These are phyloP conservation scores for Fusarium gaditjirri DNA, from an alignment of 2,329 filamentous ascomycete genomes.

Conservation along the genomic window DNA sequence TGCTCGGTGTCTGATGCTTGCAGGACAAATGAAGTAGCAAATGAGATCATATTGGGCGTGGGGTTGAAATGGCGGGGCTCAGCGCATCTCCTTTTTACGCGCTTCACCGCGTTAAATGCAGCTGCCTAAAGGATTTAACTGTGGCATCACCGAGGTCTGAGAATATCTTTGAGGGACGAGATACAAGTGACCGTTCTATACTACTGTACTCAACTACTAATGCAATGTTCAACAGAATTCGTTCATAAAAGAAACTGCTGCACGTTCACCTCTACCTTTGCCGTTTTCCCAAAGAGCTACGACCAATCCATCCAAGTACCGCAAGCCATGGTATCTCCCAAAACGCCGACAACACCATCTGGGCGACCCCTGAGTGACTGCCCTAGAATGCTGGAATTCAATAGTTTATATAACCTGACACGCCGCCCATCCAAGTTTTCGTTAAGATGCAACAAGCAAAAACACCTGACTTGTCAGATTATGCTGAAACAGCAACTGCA, in stretches of 20 bases:
- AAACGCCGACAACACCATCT: slow-evolving; percentile 53
- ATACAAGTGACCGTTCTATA: slow-evolving; percentile 10
- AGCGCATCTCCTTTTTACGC: neutral
- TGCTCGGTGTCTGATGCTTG: slow-evolving; percentile 34
- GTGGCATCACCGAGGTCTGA: neutral
- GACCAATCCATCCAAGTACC: slow-evolving; percentile 37
- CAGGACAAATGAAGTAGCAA: slow-evolving; percentile 29
- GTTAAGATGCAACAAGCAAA: slow-evolving; percentile 37
- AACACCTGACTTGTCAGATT: slow-evolving; percentile 22
- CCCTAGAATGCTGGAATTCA: slow-evolving; percentile 50
- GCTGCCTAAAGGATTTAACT: neutral
- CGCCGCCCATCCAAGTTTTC: slow-evolving; percentile 39
- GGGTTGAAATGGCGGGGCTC: slow-evolving; percentile 44
- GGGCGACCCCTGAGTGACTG: slow-evolving; percentile 44
- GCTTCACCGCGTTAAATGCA: slow-evolving; percentile 6
- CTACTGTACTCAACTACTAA: slow-evolving; percentile 22
- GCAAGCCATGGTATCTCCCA: slow-evolving; percentile 53
- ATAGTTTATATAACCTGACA: slow-evolving; percentile 50
- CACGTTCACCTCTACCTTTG: slow-evolving; percentile 19
- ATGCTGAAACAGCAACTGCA: slow-evolving; percentile 54
- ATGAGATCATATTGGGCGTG: slow-evolving; percentile 46
- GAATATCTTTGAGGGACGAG: neutral
- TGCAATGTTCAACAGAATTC: slow-evolving; percentile 25
- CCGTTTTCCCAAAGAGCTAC: slow-evolving; percentile 41
- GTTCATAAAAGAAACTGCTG: slow-evolving; percentile 29